Evolutionary conservation across 192 early-diverging fungal species (phyloP), one percentile per base, ranked within the genome.

Genomic region (Backusella psychrophila): DNA sequence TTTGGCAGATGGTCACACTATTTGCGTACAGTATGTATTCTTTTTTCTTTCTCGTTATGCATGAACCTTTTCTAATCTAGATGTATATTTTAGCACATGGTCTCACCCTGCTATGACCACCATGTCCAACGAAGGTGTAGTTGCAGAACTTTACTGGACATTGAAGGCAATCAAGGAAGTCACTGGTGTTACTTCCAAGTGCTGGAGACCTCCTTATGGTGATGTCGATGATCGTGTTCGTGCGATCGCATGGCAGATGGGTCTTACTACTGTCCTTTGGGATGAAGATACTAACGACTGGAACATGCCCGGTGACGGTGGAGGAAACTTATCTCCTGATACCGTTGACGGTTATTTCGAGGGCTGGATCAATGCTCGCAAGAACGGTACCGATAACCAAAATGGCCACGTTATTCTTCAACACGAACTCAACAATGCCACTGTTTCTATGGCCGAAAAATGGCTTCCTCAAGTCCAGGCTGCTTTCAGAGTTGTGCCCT

Each of bases 141-240:
- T 91, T 39, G 87, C 88, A 53, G 90, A 93, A 77, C 76, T 88
- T 8, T 75, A 86, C 42, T 82, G 78, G 74, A 75, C 82, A 42
- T 75, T 84, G 26, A 78, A 78, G 36, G 80, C 82, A 5, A 85
- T 89, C 53, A 85, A 86, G 63, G 80, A 81, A 68, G 81, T 82
- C 11, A 85, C 85, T 38, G 87, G 87, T 6, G 71, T 86, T 2
- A 80, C 77, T 21, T 74, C 86, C 26, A 80, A 81, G 29, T 86
- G 83, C 59, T 83, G 83, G 82, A 80, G 87, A 49, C 87, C 87
- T 66, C 87, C 87, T 11, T 89, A 81, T 81, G 87, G 87, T 36
- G 87, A 85, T 53, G 85, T 85, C 31, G 85, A 88, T 76, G 84
- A 84, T 74, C 87, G 87, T 72, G 87, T 88, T 46, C 85, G 87